Conservation (phyloP, 2,329 filamentous ascomycete genomes). For the Tympanopsis confertula region DNA sequence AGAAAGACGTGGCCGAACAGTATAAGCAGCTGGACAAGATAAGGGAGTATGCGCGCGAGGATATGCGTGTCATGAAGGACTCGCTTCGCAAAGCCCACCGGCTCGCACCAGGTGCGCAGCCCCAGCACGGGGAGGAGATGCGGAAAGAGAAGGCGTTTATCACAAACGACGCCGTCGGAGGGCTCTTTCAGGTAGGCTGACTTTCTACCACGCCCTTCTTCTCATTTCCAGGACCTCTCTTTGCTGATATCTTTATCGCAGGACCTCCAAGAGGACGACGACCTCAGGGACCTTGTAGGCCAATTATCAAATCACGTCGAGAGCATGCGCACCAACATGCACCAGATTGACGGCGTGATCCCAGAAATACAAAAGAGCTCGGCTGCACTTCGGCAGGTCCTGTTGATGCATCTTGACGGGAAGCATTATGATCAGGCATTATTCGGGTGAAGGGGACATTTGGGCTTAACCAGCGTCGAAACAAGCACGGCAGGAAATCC, state of each 20-base stretch:
- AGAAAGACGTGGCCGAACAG: constrained; percentile 41
- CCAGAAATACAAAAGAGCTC: constrained; percentile 33
- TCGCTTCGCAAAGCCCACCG: constrained; percentile 34
- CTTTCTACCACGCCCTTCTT: neutral
- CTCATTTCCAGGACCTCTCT: neutral
- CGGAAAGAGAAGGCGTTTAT: constrained; percentile 6
- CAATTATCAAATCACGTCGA: constrained; percentile 44
- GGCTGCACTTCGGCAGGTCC: constrained; percentile 34
- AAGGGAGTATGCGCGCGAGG: constrained; percentile 42
- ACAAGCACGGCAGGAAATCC: too few species aligned
- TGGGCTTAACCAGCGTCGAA: too few species aligned
- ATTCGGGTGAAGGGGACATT: too few species aligned
- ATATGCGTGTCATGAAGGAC: constrained; percentile 37
- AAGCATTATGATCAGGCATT: constrained; percentile 35
- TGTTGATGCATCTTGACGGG: constrained; percentile 31
- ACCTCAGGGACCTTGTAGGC: constrained; percentile 28
- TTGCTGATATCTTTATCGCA: neutral
- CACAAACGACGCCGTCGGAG: constrained; percentile 3
- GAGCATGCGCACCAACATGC: constrained; percentile 39
- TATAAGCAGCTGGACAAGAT: constrained; percentile 36
- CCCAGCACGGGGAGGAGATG: constrained; percentile 3
- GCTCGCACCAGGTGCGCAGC: constrained; percentile 27
- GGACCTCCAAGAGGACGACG: constrained; percentile 26
- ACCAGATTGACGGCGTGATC: constrained; percentile 38
- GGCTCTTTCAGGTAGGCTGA: constrained; percentile 17